Evolutionary conservation across 768 basidiomycete species (phyloP).

Genomic region (Leccinellum luteum): DNA sequence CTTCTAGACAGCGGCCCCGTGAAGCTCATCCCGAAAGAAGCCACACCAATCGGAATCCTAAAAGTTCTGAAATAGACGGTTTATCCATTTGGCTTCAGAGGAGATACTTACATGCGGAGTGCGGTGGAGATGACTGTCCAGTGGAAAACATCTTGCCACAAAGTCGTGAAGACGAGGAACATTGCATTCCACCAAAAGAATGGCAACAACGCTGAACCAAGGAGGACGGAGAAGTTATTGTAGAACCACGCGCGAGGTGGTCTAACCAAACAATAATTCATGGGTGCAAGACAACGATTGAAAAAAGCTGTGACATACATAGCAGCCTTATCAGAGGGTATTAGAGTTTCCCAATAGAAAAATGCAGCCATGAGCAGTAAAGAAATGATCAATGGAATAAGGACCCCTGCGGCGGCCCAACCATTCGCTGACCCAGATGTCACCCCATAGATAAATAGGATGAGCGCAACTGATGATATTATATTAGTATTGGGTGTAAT

Average conservation of each 20-base stretch:
- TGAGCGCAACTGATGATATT: constrained; percentile 29
- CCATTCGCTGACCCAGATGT: constrained; percentile 47
- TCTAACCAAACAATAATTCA: constrained; percentile 17
- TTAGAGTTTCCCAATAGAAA: constrained; percentile 48
- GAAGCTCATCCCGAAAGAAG: constrained; percentile 37
- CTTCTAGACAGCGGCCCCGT: constrained; percentile 38
- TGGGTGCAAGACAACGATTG: not conserved
- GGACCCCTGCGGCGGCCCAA: constrained; percentile 45
- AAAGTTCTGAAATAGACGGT: constrained; percentile 2
- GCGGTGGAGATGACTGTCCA: constrained; percentile 42
- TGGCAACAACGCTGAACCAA: constrained; percentile 37
- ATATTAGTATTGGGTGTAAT: not conserved
- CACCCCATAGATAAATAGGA: constrained; percentile 43
- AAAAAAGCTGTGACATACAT: constrained; percentile 31
- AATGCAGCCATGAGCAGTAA: constrained; percentile 40
- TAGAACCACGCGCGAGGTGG: constrained; percentile 45
- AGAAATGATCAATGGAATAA: constrained; percentile 47
- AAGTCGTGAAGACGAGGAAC: constrained; percentile 33
- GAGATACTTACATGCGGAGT: constrained; percentile 35
- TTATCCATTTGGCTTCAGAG: not conserved
- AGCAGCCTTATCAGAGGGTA: constrained; percentile 41
- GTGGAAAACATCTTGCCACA: constrained; percentile 42
- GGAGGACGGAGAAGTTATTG: constrained; percentile 40
- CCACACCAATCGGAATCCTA: constrained; percentile 43
- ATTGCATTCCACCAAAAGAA: constrained; percentile 42